Evolutionary conservation across 257 asterid genomes (phyloP).

Genomic region (Salvia rosmarinus): DNA sequence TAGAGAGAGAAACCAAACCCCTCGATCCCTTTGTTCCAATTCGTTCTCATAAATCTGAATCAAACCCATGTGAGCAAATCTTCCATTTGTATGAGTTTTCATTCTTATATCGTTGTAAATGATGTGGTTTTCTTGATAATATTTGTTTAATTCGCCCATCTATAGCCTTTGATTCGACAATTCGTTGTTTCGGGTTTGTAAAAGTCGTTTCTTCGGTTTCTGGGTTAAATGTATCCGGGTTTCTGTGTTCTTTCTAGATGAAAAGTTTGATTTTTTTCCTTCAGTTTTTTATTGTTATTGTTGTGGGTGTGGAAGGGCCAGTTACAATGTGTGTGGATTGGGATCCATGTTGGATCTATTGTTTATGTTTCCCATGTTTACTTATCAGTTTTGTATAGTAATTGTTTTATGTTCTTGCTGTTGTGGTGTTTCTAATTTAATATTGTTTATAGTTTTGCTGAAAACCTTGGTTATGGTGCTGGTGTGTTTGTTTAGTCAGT

Average conservation of each 20-base stretch:
- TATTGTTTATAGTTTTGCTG: slow-evolving; percentile 46
- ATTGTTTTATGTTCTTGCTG: slow-evolving; percentile 51
- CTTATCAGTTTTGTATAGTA: slow-evolving; percentile 32
- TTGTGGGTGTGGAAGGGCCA: slow-evolving; percentile 54
- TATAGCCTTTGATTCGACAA: slow-evolving; percentile 34
- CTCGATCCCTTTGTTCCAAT: slow-evolving; percentile 44
- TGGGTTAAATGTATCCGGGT: slow-evolving; percentile 35
- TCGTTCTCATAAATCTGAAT: slow-evolving; percentile 42
- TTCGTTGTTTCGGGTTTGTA: slow-evolving; percentile 38
- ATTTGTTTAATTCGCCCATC: background rate
- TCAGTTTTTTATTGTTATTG: background rate
- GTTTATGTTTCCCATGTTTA: slow-evolving; percentile 36
- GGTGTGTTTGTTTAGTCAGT: slow-evolving; percentile 44
- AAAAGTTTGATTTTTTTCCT: slow-evolving; percentile 24
- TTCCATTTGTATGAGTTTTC: slow-evolving; percentile 1
- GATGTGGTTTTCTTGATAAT: slow-evolving; percentile 30
- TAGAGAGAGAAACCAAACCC: slow-evolving; percentile 41
- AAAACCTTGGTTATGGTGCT: slow-evolving; percentile 59
- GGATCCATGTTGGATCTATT: slow-evolving; percentile 89
- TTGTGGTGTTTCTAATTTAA: slow-evolving; percentile 41
- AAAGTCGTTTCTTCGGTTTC: slow-evolving; percentile 48
- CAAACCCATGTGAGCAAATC: slow-evolving; percentile 69
- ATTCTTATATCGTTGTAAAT: slow-evolving; percentile 20
- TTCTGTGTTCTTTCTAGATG: slow-evolving; percentile 26
- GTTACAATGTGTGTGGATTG: slow-evolving; percentile 81